Evolutionary conservation across 129 eudicot genomes (phyloP), one percentile per base, ranked within the genome.

Genomic region (Calendula officinalis): DNA sequence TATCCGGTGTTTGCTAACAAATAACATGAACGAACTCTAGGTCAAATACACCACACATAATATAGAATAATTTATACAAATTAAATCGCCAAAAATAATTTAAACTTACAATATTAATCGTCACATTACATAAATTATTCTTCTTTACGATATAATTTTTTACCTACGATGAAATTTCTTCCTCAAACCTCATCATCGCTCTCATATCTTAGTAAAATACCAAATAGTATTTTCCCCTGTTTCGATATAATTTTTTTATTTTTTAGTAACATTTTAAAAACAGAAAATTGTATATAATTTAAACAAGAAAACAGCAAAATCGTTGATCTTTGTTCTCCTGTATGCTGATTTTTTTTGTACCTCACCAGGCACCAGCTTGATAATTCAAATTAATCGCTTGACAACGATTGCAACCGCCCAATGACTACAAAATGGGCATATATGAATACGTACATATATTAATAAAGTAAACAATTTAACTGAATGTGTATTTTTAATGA

Each of bases 381-480:
- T 44, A 47, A 47, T 58, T 72, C 60, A 87, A 51, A 71, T 91
- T 91, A 65, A 91, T 85, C 98, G 87, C 85, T 70, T 88, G 91
- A 75, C 98, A 91, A 37, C 98, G 98, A 36, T 91, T 91, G 83
- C 98, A 91, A 40, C 96, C 96, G 6, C 98, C 98, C 70, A 87
- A 54, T 7, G 98, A 91, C 98, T 91, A 77, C 77, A 80, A 40
- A 44, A 71, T 12, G 14, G 9, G 42, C 50, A 39, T 53, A 73
- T 11, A n/a, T n/a, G n/a, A n/a, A n/a, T n/a, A n/a, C n/a, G n/a
- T n/a, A n/a, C n/a, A n/a, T n/a, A n/a, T n/a, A n/a, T n/a, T n/a
- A n/a, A n/a, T n/a, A n/a, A n/a, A n/a, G n/a, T n/a, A n/a, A n/a
- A n/a, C n/a, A n/a, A n/a, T n/a, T n/a, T n/a, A n/a, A n/a, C n/a